Conservation (phyloP, 345 rosid genomes). For the Bruguiera sexangula region DNA sequence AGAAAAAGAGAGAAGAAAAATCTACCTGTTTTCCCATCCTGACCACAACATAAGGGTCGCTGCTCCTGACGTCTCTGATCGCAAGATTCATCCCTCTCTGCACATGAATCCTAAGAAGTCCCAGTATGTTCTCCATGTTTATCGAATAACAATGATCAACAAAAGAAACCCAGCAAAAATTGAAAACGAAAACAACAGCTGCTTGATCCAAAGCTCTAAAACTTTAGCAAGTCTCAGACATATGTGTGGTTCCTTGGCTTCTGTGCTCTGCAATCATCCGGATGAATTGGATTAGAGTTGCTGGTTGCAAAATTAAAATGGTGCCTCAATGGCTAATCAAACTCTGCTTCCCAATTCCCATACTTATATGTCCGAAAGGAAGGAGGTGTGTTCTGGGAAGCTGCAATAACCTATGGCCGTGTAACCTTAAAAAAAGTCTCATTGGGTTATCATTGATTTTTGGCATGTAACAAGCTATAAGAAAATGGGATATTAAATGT, state of each 20-base stretch:
- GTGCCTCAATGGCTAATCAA: neutral
- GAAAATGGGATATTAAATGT: no score
- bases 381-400: neutral
- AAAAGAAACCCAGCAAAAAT: neutral
- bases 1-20: neutral
- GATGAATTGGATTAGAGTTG: no score
- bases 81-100: slow-evolving; percentile 30
- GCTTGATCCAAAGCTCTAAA: no score
- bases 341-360: no score
- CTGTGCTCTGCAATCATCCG: no score
- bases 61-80: slow-evolving; percentile 23
- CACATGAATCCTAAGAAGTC: slow-evolving; percentile 27
- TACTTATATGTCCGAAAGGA: neutral
- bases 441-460: neutral
- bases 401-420: neutral
- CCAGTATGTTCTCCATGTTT: slow-evolving; percentile 26
- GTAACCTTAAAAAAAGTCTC: neutral
- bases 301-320: neutral
- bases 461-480: neutral
- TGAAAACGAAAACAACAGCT: neutral
- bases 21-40: slow-evolving; percentile 27
- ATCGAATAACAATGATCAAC: neutral
- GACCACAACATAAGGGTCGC: slow-evolving; percentile 32
- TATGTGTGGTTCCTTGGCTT: no score
- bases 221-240: no score